These are phyloP conservation scores for Massariosphaeria phaeospora DNA, from an alignment of 495 filamentous ascomycete species.

Conservation along the genomic window DNA sequence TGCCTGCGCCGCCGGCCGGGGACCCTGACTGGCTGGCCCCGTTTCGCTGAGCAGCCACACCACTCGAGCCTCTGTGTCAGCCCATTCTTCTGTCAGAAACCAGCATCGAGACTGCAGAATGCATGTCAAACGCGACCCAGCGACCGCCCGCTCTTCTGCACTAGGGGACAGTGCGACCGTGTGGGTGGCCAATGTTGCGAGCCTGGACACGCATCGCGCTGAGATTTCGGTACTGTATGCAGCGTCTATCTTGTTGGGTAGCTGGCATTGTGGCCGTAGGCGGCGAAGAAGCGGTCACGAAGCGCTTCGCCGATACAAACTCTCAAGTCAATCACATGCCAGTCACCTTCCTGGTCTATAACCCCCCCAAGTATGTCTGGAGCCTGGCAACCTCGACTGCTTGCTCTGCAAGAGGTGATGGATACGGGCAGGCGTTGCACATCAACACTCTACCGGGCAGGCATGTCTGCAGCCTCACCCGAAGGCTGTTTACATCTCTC, in stretches of 20 bases:
- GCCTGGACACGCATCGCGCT: no score
- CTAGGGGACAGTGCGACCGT: no score
- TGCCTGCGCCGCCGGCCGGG: background rate
- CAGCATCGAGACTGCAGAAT: no score
- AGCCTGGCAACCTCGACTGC: background rate
- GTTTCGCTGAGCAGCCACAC: slow-evolving; percentile 5
- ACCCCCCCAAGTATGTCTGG: background rate
- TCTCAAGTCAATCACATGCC: slow-evolving; percentile 16
- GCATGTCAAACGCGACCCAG: no score
- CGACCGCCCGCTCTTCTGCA: no score
- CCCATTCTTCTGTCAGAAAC: background rate
- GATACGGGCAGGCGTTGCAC: slow-evolving; percentile 14
- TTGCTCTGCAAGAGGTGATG: slow-evolving; percentile 5
- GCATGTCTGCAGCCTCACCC: slow-evolving; percentile 20
- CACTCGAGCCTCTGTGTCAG: background rate
- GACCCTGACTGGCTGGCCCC: background rate
- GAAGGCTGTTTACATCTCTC: background rate
- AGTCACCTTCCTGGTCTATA: slow-evolving; percentile 19
- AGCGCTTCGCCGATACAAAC: background rate
- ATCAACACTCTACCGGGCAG: background rate
- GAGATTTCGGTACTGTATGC: no score
- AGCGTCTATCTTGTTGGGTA: no score
- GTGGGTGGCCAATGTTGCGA: no score
- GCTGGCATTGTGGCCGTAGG: background rate
- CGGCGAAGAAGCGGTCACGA: slow-evolving; percentile 14